Conservation (phyloP, 2,329 filamentous ascomycete genomes). For the Calonectria hongkongensis region DNA sequence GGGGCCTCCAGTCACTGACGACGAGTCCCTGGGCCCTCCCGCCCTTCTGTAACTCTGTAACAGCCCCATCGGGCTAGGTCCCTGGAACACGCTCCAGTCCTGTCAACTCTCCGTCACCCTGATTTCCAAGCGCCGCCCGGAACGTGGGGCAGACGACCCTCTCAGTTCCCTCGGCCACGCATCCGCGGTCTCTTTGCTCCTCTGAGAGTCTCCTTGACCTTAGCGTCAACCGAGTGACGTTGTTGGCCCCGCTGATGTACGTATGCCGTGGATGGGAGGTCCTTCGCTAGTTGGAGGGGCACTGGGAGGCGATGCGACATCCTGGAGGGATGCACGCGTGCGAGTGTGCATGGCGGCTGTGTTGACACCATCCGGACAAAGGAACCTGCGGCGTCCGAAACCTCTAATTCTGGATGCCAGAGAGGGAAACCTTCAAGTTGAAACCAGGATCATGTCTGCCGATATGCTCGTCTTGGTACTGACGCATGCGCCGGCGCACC, state of each 20-base stretch:
- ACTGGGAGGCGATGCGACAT: slow-evolving; percentile 13
- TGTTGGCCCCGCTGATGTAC: slow-evolving; percentile 45
- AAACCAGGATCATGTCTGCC: slow-evolving; percentile 17
- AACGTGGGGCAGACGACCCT: slow-evolving; percentile 48
- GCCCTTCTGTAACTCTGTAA: slow-evolving; percentile 34
- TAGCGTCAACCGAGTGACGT: slow-evolving; percentile 47
- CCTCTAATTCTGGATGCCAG: slow-evolving; percentile 19
- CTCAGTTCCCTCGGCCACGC: slow-evolving; percentile 29
- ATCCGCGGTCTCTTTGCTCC: slow-evolving; percentile 26
- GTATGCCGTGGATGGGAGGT: slow-evolving; percentile 40
- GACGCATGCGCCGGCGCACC: slow-evolving; percentile 9
- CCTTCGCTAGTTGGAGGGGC: slow-evolving; percentile 10
- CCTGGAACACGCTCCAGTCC: slow-evolving; percentile 32
- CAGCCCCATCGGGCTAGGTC: slow-evolving; percentile 32
- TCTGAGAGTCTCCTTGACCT: slow-evolving; percentile 32
- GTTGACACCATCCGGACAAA: slow-evolving; percentile 26
- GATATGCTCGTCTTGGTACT: slow-evolving; percentile 18
- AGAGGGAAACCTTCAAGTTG: slow-evolving; percentile 25
- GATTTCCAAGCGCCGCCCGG: slow-evolving; percentile 44
- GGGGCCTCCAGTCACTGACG: slow-evolving; percentile 25
- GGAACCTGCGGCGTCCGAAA: slow-evolving; percentile 28
- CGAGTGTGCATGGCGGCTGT: slow-evolving; percentile 24
- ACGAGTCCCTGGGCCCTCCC: slow-evolving; percentile 33
- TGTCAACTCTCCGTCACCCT: slow-evolving; percentile 40
- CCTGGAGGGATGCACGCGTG: slow-evolving; percentile 10